These are phyloP conservation scores for Magnolia sinica DNA, from an alignment of 164 flowering plant genomes.

Conservation along the genomic window DNA sequence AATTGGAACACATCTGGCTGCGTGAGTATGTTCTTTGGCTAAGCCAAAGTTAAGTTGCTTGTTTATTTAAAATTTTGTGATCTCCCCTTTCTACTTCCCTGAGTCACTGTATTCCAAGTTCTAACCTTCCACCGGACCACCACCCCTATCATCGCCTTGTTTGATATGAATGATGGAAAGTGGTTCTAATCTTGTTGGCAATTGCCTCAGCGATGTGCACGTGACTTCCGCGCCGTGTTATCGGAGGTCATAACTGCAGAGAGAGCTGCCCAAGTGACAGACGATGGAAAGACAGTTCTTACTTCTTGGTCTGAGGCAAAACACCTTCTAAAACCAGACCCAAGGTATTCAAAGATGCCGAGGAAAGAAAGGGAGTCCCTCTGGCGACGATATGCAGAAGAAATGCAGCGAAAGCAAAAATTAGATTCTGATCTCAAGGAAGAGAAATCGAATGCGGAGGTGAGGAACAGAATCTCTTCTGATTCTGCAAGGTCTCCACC, in stretches of 20 bases:
- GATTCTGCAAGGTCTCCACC: constrained; percentile 30
- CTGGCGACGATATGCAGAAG: constrained; percentile 81
- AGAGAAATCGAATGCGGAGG: constrained; percentile 40
- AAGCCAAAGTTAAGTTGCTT: too few species aligned
- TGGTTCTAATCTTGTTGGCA: neutral
- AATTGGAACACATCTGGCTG: too few species aligned
- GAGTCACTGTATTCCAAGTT: neutral
- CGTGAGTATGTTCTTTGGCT: too few species aligned
- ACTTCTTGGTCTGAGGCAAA: constrained; percentile 95
- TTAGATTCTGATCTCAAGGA: constrained; percentile 32
- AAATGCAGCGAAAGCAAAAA: constrained; percentile 57
- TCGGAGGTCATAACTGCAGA: constrained; percentile 69
- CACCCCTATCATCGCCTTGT: neutral
- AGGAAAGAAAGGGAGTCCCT: constrained; percentile 81
- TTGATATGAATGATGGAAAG: neutral
- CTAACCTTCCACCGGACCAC: too few species aligned
- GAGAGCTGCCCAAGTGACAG: constrained; percentile 55
- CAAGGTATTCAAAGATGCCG: constrained; percentile 73
- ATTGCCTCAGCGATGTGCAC: constrained; percentile 54
- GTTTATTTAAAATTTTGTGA: neutral
- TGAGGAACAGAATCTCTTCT: constrained; percentile 34
- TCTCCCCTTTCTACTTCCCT: neutral
- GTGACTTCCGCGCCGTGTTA: constrained; percentile 63
- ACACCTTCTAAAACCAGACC: constrained; percentile 61
- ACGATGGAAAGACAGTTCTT: constrained; percentile 76